phyloP scores from a whole-genome alignment of 495 filamentous ascomycete genomes.

The Saxophila tyrrhenica region DNA sequence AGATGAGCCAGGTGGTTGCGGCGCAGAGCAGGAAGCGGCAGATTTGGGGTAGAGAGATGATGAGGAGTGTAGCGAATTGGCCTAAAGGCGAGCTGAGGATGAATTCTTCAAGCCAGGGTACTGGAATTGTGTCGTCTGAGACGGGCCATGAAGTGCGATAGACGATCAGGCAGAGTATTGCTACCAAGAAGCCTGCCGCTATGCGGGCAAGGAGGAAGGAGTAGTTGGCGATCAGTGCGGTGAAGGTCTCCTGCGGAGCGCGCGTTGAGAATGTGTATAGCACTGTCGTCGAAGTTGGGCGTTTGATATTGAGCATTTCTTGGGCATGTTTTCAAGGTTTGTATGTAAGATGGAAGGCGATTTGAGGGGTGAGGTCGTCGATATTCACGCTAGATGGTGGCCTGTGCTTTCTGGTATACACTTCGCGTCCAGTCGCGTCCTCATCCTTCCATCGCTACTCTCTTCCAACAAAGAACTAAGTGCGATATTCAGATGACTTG shows the following conservation, averaged over 20 bases:
- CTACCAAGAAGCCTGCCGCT: background rate
- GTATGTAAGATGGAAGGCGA: too few species aligned
- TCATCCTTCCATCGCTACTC: too few species aligned
- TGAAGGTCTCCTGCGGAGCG: constrained; percentile 17
- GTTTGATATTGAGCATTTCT: constrained; percentile 10
- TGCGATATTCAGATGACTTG: too few species aligned
- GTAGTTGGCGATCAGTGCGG: constrained; percentile 14
- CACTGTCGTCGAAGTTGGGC: constrained; percentile 25
- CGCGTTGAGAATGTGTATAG: constrained; percentile 28
- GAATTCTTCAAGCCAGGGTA: background rate
- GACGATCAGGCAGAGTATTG: background rate
- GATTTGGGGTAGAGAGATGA: background rate
- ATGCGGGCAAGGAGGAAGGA: constrained; percentile 3
- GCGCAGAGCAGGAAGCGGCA: background rate
- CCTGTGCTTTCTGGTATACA: too few species aligned
- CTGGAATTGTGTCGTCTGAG: background rate
- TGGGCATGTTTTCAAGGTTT: too few species aligned
- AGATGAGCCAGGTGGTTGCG: constrained; percentile 1
- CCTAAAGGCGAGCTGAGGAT: constrained; percentile 4
- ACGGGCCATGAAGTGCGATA: background rate
- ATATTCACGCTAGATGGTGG: too few species aligned
- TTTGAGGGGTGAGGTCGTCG: too few species aligned
- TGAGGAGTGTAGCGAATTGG: constrained; percentile 2
- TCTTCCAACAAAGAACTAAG: too few species aligned
- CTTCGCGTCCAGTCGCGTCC: too few species aligned